Percentiles rank a stretch among this genome's conserved stretches.
phyloP scores from a whole-genome alignment of 2,329 filamentous ascomycete species.

The Cladosporium halotolerans region DNA sequence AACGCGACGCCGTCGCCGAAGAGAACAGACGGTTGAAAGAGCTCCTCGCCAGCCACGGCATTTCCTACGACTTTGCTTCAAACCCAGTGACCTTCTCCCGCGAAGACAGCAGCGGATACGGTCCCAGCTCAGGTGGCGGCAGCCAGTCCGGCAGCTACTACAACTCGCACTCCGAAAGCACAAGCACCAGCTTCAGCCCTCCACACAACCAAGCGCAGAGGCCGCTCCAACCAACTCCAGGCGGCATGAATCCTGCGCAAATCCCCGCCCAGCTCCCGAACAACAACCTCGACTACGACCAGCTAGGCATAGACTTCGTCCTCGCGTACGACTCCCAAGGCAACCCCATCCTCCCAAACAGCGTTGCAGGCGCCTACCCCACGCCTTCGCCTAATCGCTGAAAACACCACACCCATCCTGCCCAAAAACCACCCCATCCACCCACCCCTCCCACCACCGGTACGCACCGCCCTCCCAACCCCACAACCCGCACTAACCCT shows the following conservation, averaged over 20 bases:
- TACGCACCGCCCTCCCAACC: slow-evolving; percentile 11
- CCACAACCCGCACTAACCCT: slow-evolving; percentile 18
- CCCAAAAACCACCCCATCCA: not conserved
- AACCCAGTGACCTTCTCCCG: slow-evolving; percentile 32
- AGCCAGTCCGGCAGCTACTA: slow-evolving; percentile 60
- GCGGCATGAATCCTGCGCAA: not conserved
- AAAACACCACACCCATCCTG: not conserved
- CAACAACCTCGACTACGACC: slow-evolving; percentile 62
- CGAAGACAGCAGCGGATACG: slow-evolving; percentile 34
- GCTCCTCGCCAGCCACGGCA: slow-evolving; percentile 53
- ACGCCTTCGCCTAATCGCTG: slow-evolving; percentile 51
- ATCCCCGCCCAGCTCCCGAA: slow-evolving; percentile 25
- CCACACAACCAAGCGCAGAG: slow-evolving; percentile 29
- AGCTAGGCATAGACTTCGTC: slow-evolving; percentile 83
- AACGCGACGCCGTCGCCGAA: slow-evolving; percentile 67
- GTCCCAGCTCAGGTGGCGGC: slow-evolving; percentile 39
- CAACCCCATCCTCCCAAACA: slow-evolving; percentile 20
- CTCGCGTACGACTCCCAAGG: slow-evolving; percentile 65
- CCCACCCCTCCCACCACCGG: not conserved
- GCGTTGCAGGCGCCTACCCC: slow-evolving; percentile 47
- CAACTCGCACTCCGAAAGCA: slow-evolving; percentile 37
- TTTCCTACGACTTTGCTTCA: slow-evolving; percentile 46
- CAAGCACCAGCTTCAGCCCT: slow-evolving; percentile 43
- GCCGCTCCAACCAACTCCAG: slow-evolving; percentile 28
- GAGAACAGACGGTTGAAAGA: slow-evolving; percentile 74